Evolutionary conservation across 148 eudicot genomes (phyloP).

Genomic region (Bassia scoparia): DNA sequence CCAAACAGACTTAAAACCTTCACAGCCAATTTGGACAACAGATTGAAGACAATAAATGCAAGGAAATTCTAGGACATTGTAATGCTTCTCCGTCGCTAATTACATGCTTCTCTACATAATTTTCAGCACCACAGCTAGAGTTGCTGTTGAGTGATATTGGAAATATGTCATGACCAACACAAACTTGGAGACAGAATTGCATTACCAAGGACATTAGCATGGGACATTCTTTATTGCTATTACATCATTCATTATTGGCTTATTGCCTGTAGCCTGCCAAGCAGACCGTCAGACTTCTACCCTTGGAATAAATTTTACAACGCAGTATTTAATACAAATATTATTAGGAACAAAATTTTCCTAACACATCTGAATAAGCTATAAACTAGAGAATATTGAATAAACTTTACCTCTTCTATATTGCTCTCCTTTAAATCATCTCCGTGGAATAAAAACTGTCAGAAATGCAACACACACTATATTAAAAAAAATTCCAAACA

Average conservation of each 20-base stretch:
- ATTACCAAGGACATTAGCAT: neutral
- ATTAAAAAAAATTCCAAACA: constrained; percentile 9
- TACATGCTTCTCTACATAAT: neutral
- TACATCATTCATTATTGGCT: neutral
- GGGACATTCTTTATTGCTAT: neutral
- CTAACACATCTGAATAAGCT: too few species aligned
- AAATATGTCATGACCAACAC: neutral
- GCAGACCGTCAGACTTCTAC: neutral
- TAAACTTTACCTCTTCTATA: constrained; percentile 83
- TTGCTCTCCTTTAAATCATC: constrained; percentile 68
- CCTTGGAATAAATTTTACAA: neutral
- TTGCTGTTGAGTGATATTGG: neutral
- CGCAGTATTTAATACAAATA: neutral
- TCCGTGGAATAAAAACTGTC: constrained; percentile 77
- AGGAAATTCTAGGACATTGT: neutral
- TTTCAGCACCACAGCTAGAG: neutral
- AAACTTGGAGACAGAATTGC: neutral
- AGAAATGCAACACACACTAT: constrained; percentile 11
- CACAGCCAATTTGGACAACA: neutral
- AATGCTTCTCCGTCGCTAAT: neutral
- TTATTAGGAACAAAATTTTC: too few species aligned
- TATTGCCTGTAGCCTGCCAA: neutral
- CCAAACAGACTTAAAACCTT: constrained; percentile 3
- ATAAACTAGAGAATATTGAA: neutral
- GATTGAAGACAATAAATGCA: neutral